Evolutionary conservation across 768 basidiomycete species (phyloP).

Genomic region (Termitomyces bulborhizus): DNA sequence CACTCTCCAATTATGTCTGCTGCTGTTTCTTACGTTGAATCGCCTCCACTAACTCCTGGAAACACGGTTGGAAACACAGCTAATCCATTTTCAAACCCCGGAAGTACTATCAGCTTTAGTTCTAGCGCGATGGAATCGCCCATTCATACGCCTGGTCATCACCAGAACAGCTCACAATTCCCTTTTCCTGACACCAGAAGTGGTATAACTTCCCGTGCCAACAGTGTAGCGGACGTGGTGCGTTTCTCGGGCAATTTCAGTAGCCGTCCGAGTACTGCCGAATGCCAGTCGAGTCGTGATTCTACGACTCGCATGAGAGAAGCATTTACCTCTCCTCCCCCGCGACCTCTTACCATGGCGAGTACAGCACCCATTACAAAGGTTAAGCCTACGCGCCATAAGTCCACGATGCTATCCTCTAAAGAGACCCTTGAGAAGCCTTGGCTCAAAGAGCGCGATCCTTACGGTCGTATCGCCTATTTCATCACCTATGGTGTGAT

Average conservation of each 20-base stretch:
- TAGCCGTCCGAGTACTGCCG: constrained; percentile 28
- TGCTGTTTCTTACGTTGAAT: constrained; percentile 25
- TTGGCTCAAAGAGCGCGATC: constrained; percentile 57
- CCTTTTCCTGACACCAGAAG: constrained; percentile 32
- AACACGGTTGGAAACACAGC: constrained; percentile 25
- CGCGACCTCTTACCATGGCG: constrained; percentile 51
- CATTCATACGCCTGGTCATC: constrained; percentile 18
- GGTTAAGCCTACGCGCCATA: constrained; percentile 37
- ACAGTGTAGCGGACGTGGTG: constrained; percentile 38
- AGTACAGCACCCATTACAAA: constrained; percentile 40
- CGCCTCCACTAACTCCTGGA: constrained; percentile 37
- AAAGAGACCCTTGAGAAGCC: constrained; percentile 45
- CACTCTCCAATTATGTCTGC: constrained; percentile 5
- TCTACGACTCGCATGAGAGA: constrained; percentile 43
- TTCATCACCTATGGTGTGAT: constrained; percentile 55
- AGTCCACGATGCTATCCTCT: constrained; percentile 41
- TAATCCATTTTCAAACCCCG: constrained; percentile 50
- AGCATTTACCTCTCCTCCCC: constrained; percentile 50
- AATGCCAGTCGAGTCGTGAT: constrained; percentile 23
- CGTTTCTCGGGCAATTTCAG: constrained; percentile 30
- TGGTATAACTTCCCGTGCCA: constrained; percentile 29
- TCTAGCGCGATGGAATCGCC: constrained; percentile 25
- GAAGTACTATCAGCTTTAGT: constrained; percentile 40
- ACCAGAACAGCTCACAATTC: constrained; percentile 18
- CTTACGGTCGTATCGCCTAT: constrained; percentile 49